Evolutionary conservation across 1,284 basidiomycete species (phyloP).

Genomic region (Naganishia sp.): DNA sequence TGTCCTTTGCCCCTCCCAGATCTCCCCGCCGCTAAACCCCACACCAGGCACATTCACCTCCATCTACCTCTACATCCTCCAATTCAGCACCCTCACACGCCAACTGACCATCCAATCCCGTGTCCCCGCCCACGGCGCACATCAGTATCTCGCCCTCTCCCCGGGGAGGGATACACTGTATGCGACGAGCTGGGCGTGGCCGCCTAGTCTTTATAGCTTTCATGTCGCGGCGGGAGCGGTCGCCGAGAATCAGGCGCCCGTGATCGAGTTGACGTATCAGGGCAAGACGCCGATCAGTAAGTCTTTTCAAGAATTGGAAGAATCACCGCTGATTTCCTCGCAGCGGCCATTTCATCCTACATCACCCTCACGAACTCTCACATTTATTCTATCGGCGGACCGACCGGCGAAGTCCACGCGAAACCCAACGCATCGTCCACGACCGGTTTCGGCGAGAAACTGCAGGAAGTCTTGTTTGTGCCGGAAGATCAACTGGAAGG

Average conservation of each 20-base stretch:
- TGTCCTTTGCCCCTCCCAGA: not conserved
- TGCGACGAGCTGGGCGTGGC: constrained; percentile 44
- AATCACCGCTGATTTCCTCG: not conserved
- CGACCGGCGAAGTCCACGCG: constrained; percentile 48
- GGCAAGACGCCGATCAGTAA: constrained; percentile 41
- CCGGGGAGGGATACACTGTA: constrained; percentile 38
- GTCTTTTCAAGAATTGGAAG: constrained; percentile 4
- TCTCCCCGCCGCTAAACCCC: not conserved
- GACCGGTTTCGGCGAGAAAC: constrained; percentile 43
- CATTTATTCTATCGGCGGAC: constrained; percentile 51
- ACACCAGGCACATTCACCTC: constrained; percentile 33
- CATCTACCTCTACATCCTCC: constrained; percentile 34
- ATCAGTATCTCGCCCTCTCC: constrained; percentile 44
- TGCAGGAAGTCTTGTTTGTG: constrained; percentile 46
- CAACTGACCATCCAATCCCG: constrained; percentile 35
- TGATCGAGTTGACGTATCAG: constrained; percentile 32
- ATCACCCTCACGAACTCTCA: constrained; percentile 39
- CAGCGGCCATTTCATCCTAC: constrained; percentile 38
- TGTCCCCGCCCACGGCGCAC: constrained; percentile 42
- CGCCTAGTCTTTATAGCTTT: constrained; percentile 39
- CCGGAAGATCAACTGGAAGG: constrained; percentile 37
- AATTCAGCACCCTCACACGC: constrained; percentile 40
- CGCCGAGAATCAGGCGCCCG: not conserved
- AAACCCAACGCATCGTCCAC: constrained; percentile 36
- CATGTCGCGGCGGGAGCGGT: constrained; percentile 7